Evolutionary conservation across 2,329 filamentous ascomycete genomes (phyloP).

Genomic region (Stagonosporopsis tanaceti): DNA sequence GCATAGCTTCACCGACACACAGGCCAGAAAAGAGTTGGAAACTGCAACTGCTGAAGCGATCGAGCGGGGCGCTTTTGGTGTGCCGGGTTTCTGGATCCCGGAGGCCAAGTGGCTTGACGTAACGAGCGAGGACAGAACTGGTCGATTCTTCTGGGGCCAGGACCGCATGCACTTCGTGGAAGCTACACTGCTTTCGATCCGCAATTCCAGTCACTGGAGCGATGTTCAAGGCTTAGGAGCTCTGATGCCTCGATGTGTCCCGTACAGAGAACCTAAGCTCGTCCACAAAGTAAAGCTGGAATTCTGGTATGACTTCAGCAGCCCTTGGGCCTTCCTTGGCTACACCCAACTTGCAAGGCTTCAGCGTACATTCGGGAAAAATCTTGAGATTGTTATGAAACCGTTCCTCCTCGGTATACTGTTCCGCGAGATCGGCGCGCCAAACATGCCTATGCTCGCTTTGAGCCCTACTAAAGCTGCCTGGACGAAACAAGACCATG

Average conservation of each 20-base stretch:
- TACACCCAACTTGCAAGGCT: slow-evolving; percentile 44
- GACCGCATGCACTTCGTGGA: slow-evolving; percentile 50
- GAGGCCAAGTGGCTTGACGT: slow-evolving; percentile 30
- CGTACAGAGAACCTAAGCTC: slow-evolving; percentile 10
- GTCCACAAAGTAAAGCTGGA: slow-evolving; percentile 30
- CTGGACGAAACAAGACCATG: slow-evolving; percentile 42
- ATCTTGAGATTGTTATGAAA: slow-evolving; percentile 41
- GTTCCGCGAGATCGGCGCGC: slow-evolving; percentile 48
- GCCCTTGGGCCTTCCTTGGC: slow-evolving; percentile 47
- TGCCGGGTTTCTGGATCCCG: slow-evolving; percentile 47
- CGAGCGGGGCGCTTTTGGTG: slow-evolving; percentile 45
- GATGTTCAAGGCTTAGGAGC: slow-evolving; percentile 23
- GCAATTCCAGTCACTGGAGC: slow-evolving; percentile 20
- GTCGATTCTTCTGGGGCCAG: slow-evolving; percentile 47
- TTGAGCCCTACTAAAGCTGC: slow-evolving; percentile 35
- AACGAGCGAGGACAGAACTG: slow-evolving; percentile 20
- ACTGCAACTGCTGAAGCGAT: slow-evolving; percentile 39
- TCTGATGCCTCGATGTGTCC: slow-evolving; percentile 36
- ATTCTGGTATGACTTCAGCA: slow-evolving; percentile 49
- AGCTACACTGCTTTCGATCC: slow-evolving; percentile 31
- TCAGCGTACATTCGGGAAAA: slow-evolving; percentile 33
- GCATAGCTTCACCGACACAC: slow-evolving; percentile 24
- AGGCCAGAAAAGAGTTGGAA: slow-evolving; percentile 38
- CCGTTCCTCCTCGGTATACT: slow-evolving; percentile 46
- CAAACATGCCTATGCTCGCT: slow-evolving; percentile 39